Base-by-base conservation (phyloP, 2,329 filamentous ascomycete species). In the Dothideomycetes sp. region DNA sequence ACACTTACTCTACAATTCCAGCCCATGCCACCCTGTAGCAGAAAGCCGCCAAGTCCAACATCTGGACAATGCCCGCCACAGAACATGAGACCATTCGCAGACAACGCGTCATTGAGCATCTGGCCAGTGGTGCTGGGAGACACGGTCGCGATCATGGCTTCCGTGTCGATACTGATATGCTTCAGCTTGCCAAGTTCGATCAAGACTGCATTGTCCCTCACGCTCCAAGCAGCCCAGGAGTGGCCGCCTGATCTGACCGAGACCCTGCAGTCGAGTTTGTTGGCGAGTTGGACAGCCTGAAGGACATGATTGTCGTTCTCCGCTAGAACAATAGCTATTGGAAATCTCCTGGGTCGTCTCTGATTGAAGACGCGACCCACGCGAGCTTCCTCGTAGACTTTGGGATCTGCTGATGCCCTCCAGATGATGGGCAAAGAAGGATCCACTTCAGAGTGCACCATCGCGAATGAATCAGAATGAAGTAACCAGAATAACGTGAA, bases 11-110 rank as follows among this genome's bases (percentile, higher is more conserved):
- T 67, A 47, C 66, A 72, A 47, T 73, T 73, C 72, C 72, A 76
- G 0, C 72, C 72, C 68, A 75, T 73, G 1, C 72, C 72, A 0
- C 72, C 72, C 46, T 74, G 70, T 11, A 76, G 51, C 16, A 75
- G 49, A 45, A 74, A 75, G 0, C 72, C 72, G 0, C 71, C 71
- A n/a, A 75, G 47, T 7, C 69, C 72, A 14, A 75, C 72, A 51
- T 73, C 69, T 0, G 71, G 70, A 49, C 70, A 75, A 51, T 75
- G 72, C 0, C 72, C 72, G 1, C 68, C 69, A 0, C 62, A 59
- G 46, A 75, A 75, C 56, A 73, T 62, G 27, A 63, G 53, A 0
- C 63, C 66, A 33, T 60, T 50, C 1, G 43, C 37, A 1, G 36
- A 47, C n/a, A 72, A 50, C 37, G 57, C 57, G 3, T 40, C 48